Percentiles rank a stretch among this genome's conserved stretches.
Conservation (phyloP, 2,329 filamentous ascomycete species). For the Microcyclospora pomicola region DNA sequence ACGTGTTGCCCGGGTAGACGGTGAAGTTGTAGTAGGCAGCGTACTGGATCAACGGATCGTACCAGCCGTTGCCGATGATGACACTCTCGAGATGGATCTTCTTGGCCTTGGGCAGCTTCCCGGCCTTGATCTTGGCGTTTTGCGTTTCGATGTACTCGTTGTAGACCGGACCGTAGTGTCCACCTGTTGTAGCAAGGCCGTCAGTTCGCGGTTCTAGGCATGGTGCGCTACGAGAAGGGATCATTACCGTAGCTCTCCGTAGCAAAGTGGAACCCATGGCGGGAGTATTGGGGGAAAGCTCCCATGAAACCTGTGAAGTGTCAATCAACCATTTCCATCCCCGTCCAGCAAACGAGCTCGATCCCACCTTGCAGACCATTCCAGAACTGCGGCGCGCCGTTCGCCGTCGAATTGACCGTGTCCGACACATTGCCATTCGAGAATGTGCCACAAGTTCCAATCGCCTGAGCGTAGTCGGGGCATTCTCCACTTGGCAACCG, state of each 20-base stretch:
- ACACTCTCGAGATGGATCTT: constrained; percentile 20
- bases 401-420: constrained; percentile 40
- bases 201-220: not conserved
- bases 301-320: constrained; percentile 38
- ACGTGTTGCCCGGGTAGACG: constrained; percentile 43
- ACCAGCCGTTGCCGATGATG: constrained; percentile 42
- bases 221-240: not conserved
- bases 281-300: constrained; percentile 33
- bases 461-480: constrained; percentile 8
- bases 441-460: constrained; percentile 35
- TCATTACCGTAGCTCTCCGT: constrained; percentile 12
- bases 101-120: constrained; percentile 17
- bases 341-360: too few species aligned
- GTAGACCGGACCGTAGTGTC: constrained; percentile 8
- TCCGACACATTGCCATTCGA: constrained; percentile 39
- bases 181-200: constrained; percentile 1
- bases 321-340: too few species aligned
- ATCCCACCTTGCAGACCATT: constrained; percentile 38
- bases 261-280: constrained; percentile 22
- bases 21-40: constrained; percentile 45
- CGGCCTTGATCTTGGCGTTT: constrained; percentile 13
- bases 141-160: constrained; percentile 19
- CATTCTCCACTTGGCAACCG: constrained; percentile 9
- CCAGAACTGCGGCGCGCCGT: constrained; percentile 45
- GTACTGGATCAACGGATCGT: constrained; percentile 41